Evolutionary conservation across 2,329 filamentous ascomycete species (phyloP).

Genomic region (Stemphylium vesicarium): DNA sequence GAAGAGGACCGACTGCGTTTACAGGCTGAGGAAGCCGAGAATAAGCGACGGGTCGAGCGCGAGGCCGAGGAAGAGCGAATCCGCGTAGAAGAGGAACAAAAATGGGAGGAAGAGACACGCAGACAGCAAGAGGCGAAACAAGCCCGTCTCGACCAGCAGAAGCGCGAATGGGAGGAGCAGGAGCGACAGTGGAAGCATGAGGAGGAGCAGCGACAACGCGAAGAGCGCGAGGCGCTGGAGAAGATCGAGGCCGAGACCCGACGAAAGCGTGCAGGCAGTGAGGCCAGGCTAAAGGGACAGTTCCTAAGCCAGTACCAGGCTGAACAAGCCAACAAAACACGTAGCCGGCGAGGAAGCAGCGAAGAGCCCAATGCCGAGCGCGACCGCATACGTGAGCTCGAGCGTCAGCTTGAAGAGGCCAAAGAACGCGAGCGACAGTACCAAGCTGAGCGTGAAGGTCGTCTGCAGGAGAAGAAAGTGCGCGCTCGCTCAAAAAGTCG

Average conservation of each 20-base stretch:
- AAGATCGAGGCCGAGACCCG: constrained; percentile 70
- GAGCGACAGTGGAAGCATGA: constrained; percentile 78
- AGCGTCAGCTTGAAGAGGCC: constrained; percentile 72
- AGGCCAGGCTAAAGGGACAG: constrained; percentile 77
- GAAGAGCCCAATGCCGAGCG: constrained; percentile 63
- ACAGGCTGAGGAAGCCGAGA: constrained; percentile 61
- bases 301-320: constrained; percentile 86
- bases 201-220: constrained; percentile 72
- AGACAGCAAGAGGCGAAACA: constrained; percentile 65
- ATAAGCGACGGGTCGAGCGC: constrained; percentile 55
- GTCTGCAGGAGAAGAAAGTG: constrained; percentile 49
- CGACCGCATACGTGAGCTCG: constrained; percentile 78
- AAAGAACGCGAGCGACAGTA: constrained; percentile 71
- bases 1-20: constrained; percentile 61
- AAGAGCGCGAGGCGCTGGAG: constrained; percentile 76
- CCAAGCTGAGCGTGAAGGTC: constrained; percentile 64
- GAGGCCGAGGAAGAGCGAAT: constrained; percentile 69
- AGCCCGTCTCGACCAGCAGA: constrained; percentile 69
- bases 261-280: constrained; percentile 65
- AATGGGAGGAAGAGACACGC: constrained; percentile 70
- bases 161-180: constrained; percentile 77
- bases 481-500: constrained; percentile 48
- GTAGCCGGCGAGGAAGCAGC: constrained; percentile 48
- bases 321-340: constrained; percentile 59
- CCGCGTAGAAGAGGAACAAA: constrained; percentile 67